Percentiles rank a stretch among this genome's conserved stretches.
These are phyloP conservation scores for Lasiodiplodia sp. DNA, from an alignment of 2,329 filamentous ascomycete genomes.

Conservation along the genomic window DNA sequence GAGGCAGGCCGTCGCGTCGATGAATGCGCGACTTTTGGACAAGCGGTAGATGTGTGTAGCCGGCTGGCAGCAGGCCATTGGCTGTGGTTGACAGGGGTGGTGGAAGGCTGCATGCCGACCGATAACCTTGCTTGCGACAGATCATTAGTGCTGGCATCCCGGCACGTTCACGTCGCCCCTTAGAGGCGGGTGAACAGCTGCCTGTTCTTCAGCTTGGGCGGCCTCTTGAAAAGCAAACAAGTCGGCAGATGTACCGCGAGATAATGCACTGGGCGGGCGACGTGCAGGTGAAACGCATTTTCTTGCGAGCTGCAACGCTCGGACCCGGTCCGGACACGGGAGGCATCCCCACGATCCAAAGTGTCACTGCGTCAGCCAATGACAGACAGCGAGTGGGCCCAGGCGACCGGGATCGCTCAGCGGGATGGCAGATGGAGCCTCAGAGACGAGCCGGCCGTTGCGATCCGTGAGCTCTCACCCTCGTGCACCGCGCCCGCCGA, in stretches of 20 bases:
- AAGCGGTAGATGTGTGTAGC: constrained; percentile 8
- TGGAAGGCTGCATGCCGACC: constrained; percentile 20
- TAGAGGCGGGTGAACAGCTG: background rate
- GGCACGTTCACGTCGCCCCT: background rate
- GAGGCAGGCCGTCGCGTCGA: background rate
- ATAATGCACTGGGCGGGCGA: background rate
- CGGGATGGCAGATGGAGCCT: constrained; percentile 16
- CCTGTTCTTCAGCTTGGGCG: constrained; percentile 12
- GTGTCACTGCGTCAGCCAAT: constrained; percentile 15
- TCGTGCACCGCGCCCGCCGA: background rate
- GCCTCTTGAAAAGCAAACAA: constrained; percentile 4
- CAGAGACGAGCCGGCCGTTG: constrained; percentile 20
- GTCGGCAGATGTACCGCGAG: background rate
- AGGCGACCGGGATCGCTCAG: background rate
- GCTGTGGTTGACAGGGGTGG: constrained; percentile 6
- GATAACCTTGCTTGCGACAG: constrained; percentile 23
- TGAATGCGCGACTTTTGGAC: constrained; percentile 23
- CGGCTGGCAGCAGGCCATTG: constrained; percentile 7
- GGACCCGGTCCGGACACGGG: background rate
- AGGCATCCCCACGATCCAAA: constrained; percentile 16
- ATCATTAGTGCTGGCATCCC: background rate
- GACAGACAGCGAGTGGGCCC: background rate
- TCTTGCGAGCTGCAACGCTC: constrained; percentile 5
- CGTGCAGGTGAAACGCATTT: constrained; percentile 19
- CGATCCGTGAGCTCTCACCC: constrained; percentile 13